Base-by-base conservation (phyloP, 768 basidiomycete species). In the Phaffia australis region DNA sequence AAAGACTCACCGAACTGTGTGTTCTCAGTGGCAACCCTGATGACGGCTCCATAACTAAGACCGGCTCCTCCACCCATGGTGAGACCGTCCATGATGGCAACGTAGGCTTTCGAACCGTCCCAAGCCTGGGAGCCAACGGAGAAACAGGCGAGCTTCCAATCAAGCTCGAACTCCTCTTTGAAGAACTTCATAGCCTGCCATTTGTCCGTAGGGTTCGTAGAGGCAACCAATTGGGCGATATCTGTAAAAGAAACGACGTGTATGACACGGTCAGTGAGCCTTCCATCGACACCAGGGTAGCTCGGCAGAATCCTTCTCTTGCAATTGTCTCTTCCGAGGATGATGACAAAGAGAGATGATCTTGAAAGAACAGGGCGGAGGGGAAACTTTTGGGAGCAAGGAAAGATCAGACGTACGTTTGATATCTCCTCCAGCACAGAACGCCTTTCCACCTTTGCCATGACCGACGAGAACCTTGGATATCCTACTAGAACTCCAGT, bases 61-160 rank as follows among this genome's bases (percentile, higher is more conserved):
- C 95, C 95, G 25, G 87, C 89, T 58, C 95, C 95, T 63, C 95
- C 95, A 56, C 95, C 95, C 87, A 97, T 89, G 14, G 91, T 92
- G 56, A 87, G 81, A 16, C 95, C 94, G 73, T 98, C 89, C 75
- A 97, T 81, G 64, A 98, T 79, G 51, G 85, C 85, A 50, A 99
- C 82, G 75, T 97, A 95, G n/a, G 92, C 88, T 74, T 92, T 97
- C 16, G 61, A 63, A 15, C 61, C 61, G 48, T 68, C 66, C 56
- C 55, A 63, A 35, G 62, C 66, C 42, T 63, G 61, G 32, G 32
- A 32, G 32, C 57, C 61, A 35, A 63, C 62, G 3, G 66, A 68
- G 61, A 51, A 63, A 32, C 49, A 42, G 42, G 66, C 66, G 57
- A 68, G 66, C 61, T 63, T 68, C 61, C 62, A 68, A 30, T 63